phyloP scores from a whole-genome alignment of 2,329 filamentous ascomycete genomes.

The Beauveria bassiana region DNA sequence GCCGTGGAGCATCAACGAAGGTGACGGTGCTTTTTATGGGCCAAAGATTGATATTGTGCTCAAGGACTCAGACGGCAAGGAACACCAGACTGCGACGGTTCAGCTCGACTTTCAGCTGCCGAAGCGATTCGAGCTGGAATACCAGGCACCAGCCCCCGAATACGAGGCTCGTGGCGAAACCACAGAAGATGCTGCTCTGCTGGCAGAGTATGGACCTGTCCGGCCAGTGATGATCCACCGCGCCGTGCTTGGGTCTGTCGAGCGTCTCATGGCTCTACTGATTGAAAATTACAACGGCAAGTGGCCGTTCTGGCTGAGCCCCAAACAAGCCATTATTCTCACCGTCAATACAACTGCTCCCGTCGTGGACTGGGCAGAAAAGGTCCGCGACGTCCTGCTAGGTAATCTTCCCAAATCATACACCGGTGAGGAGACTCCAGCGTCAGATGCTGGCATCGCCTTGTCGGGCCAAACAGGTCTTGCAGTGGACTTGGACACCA shows the following conservation, averaged over 20 bases:
- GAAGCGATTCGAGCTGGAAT: constrained; percentile 70
- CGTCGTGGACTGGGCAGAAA: constrained; percentile 42
- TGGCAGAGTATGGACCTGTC: constrained; percentile 50
- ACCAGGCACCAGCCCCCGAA: constrained; percentile 61
- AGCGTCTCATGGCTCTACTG: constrained; percentile 75
- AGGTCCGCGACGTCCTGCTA: constrained; percentile 41
- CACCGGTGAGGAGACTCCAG: constrained; percentile 28
- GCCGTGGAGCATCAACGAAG: constrained; percentile 67
- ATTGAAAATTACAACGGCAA: constrained; percentile 75
- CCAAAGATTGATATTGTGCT: constrained; percentile 87
- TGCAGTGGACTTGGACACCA: constrained; percentile 62
- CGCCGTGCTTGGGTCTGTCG: constrained; percentile 75
- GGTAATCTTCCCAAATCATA: constrained; percentile 32
- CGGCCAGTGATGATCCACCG: constrained; percentile 75
- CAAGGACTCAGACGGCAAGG: constrained; percentile 71
- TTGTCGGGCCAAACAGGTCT: constrained; percentile 52
- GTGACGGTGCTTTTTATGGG: constrained; percentile 84
- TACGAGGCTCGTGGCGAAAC: constrained; percentile 46
- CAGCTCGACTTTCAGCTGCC: constrained; percentile 88
- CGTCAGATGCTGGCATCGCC: constrained; percentile 24
- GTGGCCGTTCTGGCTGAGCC: constrained; percentile 87
- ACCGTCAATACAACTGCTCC: constrained; percentile 58
- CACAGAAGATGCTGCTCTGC: constrained; percentile 38
- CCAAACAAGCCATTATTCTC: constrained; percentile 66
- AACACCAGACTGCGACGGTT: constrained; percentile 82